A percentile compares a stretch with the other conserved stretches of the same genome.
These are phyloP conservation scores for Porphyra umbilicalis DNA, from an alignment of 31 red algal species.

Conservation along the genomic window DNA sequence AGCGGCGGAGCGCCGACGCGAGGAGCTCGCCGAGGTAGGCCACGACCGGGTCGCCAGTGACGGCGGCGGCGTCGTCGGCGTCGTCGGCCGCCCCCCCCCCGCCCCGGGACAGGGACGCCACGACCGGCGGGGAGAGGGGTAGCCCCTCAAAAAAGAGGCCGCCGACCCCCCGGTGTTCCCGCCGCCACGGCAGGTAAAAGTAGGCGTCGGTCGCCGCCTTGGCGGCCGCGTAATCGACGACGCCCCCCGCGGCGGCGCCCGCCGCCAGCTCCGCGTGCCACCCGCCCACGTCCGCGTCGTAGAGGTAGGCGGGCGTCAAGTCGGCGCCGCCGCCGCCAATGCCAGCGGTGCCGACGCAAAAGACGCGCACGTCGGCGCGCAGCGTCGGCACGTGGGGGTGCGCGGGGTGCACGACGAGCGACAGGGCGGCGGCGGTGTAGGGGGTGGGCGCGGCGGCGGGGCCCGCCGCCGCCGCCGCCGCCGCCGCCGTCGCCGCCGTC, in stretches of 20 bases:
- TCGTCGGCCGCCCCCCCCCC: not conserved
- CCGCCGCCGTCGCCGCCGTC: constrained; percentile 22
- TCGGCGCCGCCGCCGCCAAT: constrained; percentile 75
- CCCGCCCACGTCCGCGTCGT: constrained; percentile 10
- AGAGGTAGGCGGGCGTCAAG: constrained; percentile 62
- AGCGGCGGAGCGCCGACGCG: constrained; percentile 30
- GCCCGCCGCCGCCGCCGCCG: constrained; percentile 8
- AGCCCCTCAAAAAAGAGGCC: constrained; percentile 87
- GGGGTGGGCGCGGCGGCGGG: too few species aligned
- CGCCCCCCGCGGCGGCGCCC: not conserved
- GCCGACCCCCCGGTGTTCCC: constrained; percentile 74
- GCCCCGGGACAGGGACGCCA: not conserved
- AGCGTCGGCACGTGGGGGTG: constrained; percentile 74
- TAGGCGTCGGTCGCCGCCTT: constrained; percentile 87
- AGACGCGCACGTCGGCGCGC: constrained; percentile 60
- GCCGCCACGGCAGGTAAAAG: constrained; percentile 68
- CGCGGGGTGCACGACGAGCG: constrained; percentile 68
- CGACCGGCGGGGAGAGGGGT: not conserved
- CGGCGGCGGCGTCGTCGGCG: not conserved
- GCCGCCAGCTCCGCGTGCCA: constrained; percentile 25
- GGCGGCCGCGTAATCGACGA: constrained; percentile 17
- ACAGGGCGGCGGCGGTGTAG: constrained; percentile 74
- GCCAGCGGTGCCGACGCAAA: constrained; percentile 16
- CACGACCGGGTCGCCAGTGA: not conserved
- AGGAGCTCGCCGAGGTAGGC: constrained; percentile 29